Conservation (phyloP, 805 yeast genomes). For the Candida parachauliodes region DNA sequence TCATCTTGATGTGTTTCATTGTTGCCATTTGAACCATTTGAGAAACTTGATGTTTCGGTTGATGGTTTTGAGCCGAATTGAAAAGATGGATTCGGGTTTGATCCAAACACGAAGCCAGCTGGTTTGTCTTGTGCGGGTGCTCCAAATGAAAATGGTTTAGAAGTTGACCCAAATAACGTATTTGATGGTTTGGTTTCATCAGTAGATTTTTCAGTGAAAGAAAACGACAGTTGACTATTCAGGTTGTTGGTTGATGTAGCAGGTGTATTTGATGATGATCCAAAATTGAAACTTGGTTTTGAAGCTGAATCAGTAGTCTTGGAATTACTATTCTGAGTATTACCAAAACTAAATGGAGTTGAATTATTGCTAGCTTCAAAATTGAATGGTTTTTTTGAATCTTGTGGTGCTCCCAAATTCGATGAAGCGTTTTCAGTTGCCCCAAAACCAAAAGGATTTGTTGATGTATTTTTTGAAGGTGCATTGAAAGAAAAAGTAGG, state of each 20-base stretch:
- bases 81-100: neutral
- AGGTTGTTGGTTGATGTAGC: slow-evolving; percentile 7
- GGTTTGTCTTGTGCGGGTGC: neutral
- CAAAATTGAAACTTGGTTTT: slow-evolving; percentile 23
- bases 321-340: slow-evolving; percentile 15
- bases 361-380: slow-evolving; percentile 11
- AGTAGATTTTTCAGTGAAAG: slow-evolving; percentile 9
- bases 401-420: slow-evolving; percentile 1
- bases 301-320: neutral
- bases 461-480: slow-evolving; percentile 3
- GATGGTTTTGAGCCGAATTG: too few species aligned
- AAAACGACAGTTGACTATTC: slow-evolving; percentile 17
- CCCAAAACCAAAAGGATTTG: slow-evolving; percentile 6
- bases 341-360: slow-evolving; percentile 19
- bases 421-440: slow-evolving; percentile 2
- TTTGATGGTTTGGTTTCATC: neutral
- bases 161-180: slow-evolving; percentile 7
- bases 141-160: slow-evolving; percentile 18
- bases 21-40: neutral
- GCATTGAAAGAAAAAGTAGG: slow-evolving; percentile 3
- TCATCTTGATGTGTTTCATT: slow-evolving; percentile 7
- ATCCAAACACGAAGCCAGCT: slow-evolving; percentile 6
- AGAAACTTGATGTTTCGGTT: too few species aligned
- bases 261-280: slow-evolving; percentile 9
- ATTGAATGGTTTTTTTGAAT: slow-evolving; percentile 5